Base-by-base conservation (phyloP, 2,329 filamentous ascomycete genomes). In the Fusarium algeriense region DNA sequence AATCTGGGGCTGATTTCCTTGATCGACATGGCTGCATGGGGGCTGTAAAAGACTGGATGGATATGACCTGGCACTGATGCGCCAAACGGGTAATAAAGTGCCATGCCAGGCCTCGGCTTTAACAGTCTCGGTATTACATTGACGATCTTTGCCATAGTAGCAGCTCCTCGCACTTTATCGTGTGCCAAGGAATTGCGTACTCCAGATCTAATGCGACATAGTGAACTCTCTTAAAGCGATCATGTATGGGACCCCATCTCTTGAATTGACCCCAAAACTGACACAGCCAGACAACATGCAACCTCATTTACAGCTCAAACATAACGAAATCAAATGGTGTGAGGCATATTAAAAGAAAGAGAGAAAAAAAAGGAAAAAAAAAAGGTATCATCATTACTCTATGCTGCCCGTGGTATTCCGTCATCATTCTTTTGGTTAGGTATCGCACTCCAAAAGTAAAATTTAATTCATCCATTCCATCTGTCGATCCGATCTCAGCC, bases 11-110 rank as follows among this genome's bases (percentile, higher is more conserved):
- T 7, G 13, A 35, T 15, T 35, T 7, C 34, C 6, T 14, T 38
- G 32, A 38, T 38, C 13, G 3, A 2, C 32, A 49, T 6, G 15
- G 28, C 11, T 34, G 32, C 32, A 34, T 11, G 32, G 13, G 32
- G 10, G 4, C 14, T 34, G 28, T 20, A 10, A 14, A 5, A 50
- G 20, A 2, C 12, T 1, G 32, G 3, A 12, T 26, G 3, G 2
- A 15, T n/a, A 26, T 50, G 32, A 14, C 3, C 12, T 14, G 20
- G n/a, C 34, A 35, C 7, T 35, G 30, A 30, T 11, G 30, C 7
- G 13, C 15, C 20, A 15, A 34, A 19, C 3, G 32, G 48, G 26
- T 38, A 20, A 48, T 20, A 48, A 12, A 11, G n/a, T 37, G n/a
- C 13, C 13, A 30, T 1, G n/a, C 12, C 11, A 14, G 20, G 1